Base-by-base conservation (phyloP, 257 asterid species). In the Solanum lycopersicoides region DNA sequence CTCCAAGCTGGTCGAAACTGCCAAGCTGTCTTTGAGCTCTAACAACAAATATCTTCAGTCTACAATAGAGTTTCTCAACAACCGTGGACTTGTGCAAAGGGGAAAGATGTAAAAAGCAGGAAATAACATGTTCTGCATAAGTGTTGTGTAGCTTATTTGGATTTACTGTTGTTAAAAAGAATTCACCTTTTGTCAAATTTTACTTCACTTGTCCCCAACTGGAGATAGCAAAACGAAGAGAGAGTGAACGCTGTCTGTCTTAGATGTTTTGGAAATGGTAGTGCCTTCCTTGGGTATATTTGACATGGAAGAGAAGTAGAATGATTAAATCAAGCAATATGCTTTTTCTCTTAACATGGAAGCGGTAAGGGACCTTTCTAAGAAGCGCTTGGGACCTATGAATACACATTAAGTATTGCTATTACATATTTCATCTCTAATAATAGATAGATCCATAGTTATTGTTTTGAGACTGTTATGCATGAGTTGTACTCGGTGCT, bases 1-100 rank as follows among this genome's bases (percentile, higher is more conserved):
- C 92, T 89, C 93, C 89, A 88, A 90, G 88, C 89, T 96, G 93
- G 74, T 96, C 88, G 94, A 91, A 88, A 94, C 93, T 86, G 97
- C 95, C 82, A 90, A 91, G 93, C 89, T 93, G 12, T 90, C 97
- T 89, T 87, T 90, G 93, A 85, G 91, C 76, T 88, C 92, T 34
- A 89, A 89, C 18, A 92, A 94, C 90, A 91, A 86, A 87, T 91
- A 95, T 89, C 89, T 95, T 85, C 90, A 86, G 71, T 93, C 96
- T 72, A 91, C 98, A 44, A 82, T 91, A 63, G 92, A 80, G 87
- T 89, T 92, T 69, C 88, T 95, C 85, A 87, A 89, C 13, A 65
- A 84, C 32, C 71, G 74, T 42, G 76, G 68, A 25, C 60, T 37
- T 87, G 4, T 79, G 45, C 69, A 35, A 72, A 60, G 6, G 7